Conservation (phyloP, 1,139 yeast species). For the Diutina catenulata region DNA sequence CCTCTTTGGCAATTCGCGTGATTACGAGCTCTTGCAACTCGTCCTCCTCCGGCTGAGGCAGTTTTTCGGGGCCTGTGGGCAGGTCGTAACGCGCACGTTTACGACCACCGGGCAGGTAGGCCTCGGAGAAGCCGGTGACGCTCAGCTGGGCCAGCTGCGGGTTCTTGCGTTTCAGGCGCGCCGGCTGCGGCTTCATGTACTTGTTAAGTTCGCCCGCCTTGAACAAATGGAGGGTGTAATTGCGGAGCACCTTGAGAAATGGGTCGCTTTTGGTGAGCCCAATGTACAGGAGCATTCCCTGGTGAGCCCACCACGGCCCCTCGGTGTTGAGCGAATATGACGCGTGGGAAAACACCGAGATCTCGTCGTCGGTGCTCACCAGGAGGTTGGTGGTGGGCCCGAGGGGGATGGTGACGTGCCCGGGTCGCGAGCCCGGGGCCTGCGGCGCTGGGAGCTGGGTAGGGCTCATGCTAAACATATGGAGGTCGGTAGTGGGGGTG, state of each 20-base stretch:
- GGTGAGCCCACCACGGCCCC: conserved; percentile 29
- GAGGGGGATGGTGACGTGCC: conserved; percentile 2
- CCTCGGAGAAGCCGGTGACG: neutral
- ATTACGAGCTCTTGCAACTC: neutral
- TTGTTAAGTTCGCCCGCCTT: conserved; percentile 26
- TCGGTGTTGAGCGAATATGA: conserved; percentile 25
- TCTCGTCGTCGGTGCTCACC: conserved; percentile 24
- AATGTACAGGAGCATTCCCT: conserved; percentile 31
- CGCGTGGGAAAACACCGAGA: conserved; percentile 26
- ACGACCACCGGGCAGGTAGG: neutral
- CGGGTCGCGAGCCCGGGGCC: too few relatives aligned
- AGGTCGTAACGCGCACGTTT: neutral
- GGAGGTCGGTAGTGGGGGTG: too few relatives aligned
- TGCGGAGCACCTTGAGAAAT: conserved; percentile 26
- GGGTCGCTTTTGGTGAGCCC: conserved; percentile 34
- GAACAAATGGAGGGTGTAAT: conserved; percentile 24
- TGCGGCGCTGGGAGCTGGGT: too few relatives aligned
- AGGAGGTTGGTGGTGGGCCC: conserved; percentile 19
- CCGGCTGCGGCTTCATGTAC: conserved; percentile 12
- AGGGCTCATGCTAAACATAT: too few relatives aligned
- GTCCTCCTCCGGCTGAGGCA: conserved; percentile 1
- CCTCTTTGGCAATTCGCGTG: neutral
- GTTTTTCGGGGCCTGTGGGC: too few relatives aligned
- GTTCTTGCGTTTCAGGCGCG: neutral
- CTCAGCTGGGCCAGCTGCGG: neutral